Evolutionary conservation across 257 asterid species (phyloP).

Genomic region (Capsicum rhomboideum): DNA sequence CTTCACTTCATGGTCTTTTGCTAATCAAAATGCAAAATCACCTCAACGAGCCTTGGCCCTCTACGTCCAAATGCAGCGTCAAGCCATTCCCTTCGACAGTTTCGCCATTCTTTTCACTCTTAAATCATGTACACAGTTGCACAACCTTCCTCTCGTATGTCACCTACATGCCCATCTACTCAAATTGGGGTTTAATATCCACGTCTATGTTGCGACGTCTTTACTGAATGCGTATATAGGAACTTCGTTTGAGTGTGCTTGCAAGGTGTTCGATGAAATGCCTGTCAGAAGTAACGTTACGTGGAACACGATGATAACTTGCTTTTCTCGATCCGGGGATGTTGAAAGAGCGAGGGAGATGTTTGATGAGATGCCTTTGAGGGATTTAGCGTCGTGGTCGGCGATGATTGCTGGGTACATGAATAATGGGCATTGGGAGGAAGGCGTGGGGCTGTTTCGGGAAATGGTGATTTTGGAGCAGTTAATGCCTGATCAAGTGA

Average conservation of each 20-base stretch:
- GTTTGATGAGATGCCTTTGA: slow-evolving; percentile 41
- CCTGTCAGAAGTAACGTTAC: background rate
- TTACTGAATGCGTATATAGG: background rate
- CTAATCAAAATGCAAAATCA: slow-evolving; percentile 30
- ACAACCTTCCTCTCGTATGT: background rate
- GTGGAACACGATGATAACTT: background rate
- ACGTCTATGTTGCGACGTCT: background rate
- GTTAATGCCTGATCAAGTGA: slow-evolving; percentile 43
- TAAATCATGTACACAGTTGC: slow-evolving; percentile 37
- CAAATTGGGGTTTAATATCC: background rate
- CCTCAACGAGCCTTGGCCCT: slow-evolving; percentile 36
- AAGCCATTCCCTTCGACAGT: slow-evolving; percentile 28
- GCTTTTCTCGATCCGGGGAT: background rate
- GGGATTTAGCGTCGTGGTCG: slow-evolving; percentile 47
- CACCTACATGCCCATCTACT: background rate
- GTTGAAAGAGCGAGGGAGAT: background rate
- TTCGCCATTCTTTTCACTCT: slow-evolving; percentile 38
- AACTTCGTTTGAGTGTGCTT: background rate
- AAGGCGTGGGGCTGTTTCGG: slow-evolving; percentile 38
- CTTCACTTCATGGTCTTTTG: slow-evolving; percentile 32
- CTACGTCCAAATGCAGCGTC: slow-evolving; percentile 40
- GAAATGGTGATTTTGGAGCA: slow-evolving; percentile 23
- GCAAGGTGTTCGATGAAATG: background rate
- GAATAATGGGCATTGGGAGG: slow-evolving; percentile 25
- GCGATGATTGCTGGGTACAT: slow-evolving; percentile 46